Evolutionary conservation across 257 asterid species (phyloP), one percentile per base, ranked within the genome.

Genomic region (Ajuga chamaepitys): DNA sequence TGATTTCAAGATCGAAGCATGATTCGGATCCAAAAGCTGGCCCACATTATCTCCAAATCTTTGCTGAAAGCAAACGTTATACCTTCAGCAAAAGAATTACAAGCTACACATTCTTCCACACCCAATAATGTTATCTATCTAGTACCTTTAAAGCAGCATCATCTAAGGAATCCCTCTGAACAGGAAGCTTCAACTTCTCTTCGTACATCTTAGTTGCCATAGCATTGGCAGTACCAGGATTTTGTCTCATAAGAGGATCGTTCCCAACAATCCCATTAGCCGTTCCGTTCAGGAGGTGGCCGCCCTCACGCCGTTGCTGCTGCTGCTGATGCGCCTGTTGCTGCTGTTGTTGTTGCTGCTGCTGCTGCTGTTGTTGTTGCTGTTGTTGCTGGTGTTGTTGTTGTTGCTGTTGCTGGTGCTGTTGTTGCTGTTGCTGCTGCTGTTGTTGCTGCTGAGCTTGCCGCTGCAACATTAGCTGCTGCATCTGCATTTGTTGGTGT

Each of bases 71-170:
- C 4, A 77, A 47, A 76, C 32, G 51, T n/a, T 44, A 9, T 0
- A 55, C 1, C 7, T 42, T 79, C 38, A 79, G 77, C 8, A 64
- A 45, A 40, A 12, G 51, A 32, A 24, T 22, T 9, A 13, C 26
- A 9, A 24, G 35, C 13, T 48, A 3, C 55, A 41, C 25, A 37
- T 58, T 44, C 58, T 53, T 58, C 54, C 18, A 21, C 24, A 7
- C 34, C 56, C 58, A n/a, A n/a, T n/a, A n/a, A n/a, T n/a, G n/a
- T 5, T 16, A 67, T 17, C 38, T 46, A 58, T 40, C 18, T 2
- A 4, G 35, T 78, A 89, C 99, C 99, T 94, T 94, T 74, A 90
- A 68, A 40, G 96, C 81, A 26, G 91, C 87, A 83, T 90, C 99
- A 6, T 91, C 99, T 80, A 88, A 63, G 50, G 96, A 85, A 67